These are phyloP conservation scores for Colletotrichum lini DNA, from an alignment of 2,329 filamentous ascomycete genomes.

Conservation along the genomic window DNA sequence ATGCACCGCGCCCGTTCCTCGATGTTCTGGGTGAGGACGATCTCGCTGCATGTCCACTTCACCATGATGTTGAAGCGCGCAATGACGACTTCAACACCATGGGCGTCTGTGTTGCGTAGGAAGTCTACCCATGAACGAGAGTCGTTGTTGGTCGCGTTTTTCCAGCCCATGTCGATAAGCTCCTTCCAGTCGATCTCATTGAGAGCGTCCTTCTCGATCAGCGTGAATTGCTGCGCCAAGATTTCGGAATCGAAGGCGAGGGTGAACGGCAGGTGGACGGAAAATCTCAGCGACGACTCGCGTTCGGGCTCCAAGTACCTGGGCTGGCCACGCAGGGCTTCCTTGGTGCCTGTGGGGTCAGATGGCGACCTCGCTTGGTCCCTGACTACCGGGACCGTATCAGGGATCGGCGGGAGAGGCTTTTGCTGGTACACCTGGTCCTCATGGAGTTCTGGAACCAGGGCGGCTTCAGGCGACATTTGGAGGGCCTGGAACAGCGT, in stretches of 20 bases:
- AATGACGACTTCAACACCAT: conserved; percentile 86
- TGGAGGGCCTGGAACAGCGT: conserved; percentile 64
- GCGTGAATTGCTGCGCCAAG: conserved; percentile 85
- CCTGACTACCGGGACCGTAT: conserved; percentile 61
- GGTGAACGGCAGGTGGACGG: conserved; percentile 82
- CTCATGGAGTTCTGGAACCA: conserved; percentile 56
- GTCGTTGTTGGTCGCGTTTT: conserved; percentile 74
- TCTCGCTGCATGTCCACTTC: conserved; percentile 87
- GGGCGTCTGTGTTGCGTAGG: conserved; percentile 78
- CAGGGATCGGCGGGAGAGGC: conserved; percentile 65
- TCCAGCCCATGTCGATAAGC: conserved; percentile 87
- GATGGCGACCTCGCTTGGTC: conserved; percentile 51
- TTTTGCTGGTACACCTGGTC: conserved; percentile 61
- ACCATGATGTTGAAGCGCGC: conserved; percentile 91
- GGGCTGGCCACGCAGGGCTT: conserved; percentile 54
- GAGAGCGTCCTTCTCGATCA: conserved; percentile 88
- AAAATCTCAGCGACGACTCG: conserved; percentile 55
- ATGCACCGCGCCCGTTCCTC: conserved; percentile 83
- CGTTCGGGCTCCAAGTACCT: conserved; percentile 47
- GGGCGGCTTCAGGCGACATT: conserved; percentile 56
- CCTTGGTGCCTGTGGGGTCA: conserved; percentile 53
- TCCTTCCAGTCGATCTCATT: conserved; percentile 93
- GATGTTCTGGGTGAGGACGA: conserved; percentile 79
- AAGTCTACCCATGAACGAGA: conserved; percentile 87
- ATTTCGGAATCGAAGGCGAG: conserved; percentile 85